Conservation (phyloP, 2,329 filamentous ascomycete species). For the Chaetomium sp. region DNA sequence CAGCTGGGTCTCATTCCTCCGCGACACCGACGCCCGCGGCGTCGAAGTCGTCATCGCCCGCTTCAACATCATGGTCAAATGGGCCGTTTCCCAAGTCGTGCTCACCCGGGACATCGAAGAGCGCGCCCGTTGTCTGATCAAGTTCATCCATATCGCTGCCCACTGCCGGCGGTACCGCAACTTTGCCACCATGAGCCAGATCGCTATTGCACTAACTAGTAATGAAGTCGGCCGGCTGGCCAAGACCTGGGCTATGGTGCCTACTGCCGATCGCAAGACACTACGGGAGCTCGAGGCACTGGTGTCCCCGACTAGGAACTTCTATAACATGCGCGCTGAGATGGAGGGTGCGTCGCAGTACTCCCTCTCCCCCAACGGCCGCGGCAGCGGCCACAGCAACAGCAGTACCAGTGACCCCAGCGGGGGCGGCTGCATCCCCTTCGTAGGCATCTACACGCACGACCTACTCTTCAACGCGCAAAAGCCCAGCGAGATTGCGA, state of each 20-base stretch:
- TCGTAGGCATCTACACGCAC: conserved; percentile 77
- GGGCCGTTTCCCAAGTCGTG: conserved; percentile 73
- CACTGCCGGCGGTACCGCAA: conserved; percentile 72
- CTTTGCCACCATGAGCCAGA: conserved; percentile 77
- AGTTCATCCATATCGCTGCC: conserved; percentile 73
- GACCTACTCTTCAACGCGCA: conserved; percentile 78
- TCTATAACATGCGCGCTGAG: conserved; percentile 67
- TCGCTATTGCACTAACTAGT: conserved; percentile 69
- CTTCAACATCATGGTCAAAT: conserved; percentile 85
- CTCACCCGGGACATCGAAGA: conserved; percentile 67
- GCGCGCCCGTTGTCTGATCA: conserved; percentile 68
- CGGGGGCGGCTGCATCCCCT: conserved; percentile 72
- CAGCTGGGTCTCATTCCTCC: conserved; percentile 78
- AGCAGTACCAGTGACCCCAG: too few relatives aligned
- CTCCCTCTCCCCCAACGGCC: too few relatives aligned
- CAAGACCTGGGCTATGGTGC: conserved; percentile 66
- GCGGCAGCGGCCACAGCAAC: too few relatives aligned
- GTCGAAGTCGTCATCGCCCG: conserved; percentile 79
- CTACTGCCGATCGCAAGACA: conserved; percentile 56
- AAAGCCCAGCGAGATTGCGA: conserved; percentile 66
- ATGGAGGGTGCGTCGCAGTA: conserved; percentile 55
- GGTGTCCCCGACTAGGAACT: conserved; percentile 72
- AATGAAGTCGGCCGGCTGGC: conserved; percentile 63
- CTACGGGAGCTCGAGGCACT: conserved; percentile 64
- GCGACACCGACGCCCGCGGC: conserved; percentile 63